Evolutionary conservation across 2,329 filamentous ascomycete genomes (phyloP).

Genomic region (Talaromyces sp.): DNA sequence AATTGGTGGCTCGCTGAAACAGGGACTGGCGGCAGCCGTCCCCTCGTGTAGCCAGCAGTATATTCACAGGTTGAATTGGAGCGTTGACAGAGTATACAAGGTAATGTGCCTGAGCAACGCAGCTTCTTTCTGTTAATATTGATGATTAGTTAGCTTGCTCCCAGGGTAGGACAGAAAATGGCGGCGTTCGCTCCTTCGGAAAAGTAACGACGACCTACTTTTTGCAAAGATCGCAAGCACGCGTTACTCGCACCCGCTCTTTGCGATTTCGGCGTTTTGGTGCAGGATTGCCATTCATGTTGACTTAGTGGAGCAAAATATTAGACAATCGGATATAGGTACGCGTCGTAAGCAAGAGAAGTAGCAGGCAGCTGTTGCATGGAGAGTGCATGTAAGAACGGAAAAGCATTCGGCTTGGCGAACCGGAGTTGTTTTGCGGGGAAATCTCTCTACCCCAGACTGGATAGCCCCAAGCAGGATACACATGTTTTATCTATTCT

Average conservation of each 20-base stretch:
- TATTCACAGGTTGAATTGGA: conserved; percentile 40
- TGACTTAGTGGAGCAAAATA: neutral
- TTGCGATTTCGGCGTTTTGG: conserved; percentile 17
- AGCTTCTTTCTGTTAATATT: neutral
- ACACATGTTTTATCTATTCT: too few relatives aligned
- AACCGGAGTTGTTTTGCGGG: neutral
- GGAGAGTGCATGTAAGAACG: neutral
- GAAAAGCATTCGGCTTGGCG: neutral
- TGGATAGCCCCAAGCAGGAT: neutral
- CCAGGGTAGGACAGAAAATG: neutral
- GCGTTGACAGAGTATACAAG: neutral
- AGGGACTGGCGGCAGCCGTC: conserved; percentile 39
- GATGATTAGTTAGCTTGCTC: neutral
- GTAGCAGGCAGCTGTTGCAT: too few relatives aligned
- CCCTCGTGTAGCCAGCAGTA: conserved; percentile 50
- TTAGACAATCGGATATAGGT: neutral
- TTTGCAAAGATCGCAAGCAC: conserved; percentile 51
- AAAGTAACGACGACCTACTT: conserved; percentile 31
- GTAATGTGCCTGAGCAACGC: neutral
- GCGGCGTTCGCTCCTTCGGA: neutral
- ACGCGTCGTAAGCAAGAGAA: neutral
- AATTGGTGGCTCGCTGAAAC: conserved; percentile 21
- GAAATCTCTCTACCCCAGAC: neutral
- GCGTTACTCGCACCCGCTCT: conserved; percentile 44
- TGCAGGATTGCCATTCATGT: neutral